phyloP scores from a whole-genome alignment of 2,329 filamentous ascomycete species.

The Aspergillus proliferans region DNA sequence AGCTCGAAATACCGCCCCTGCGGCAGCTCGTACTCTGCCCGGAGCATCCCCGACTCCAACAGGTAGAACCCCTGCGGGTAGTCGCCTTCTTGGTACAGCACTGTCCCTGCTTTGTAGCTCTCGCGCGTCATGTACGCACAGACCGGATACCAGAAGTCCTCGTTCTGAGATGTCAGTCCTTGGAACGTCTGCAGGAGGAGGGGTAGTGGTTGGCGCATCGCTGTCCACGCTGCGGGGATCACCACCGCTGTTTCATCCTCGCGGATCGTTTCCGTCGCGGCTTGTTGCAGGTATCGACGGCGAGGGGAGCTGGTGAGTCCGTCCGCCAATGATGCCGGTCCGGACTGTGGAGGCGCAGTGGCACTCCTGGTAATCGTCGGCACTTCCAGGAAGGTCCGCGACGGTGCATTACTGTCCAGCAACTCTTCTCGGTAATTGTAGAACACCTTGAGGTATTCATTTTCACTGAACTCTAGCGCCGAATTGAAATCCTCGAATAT shows the following conservation, averaged over 20 bases:
- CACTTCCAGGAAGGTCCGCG: conserved; percentile 20
- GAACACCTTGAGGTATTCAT: conserved; percentile 77
- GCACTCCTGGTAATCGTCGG: conserved; percentile 13
- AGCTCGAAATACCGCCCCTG: conserved; percentile 86
- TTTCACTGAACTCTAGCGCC: conserved; percentile 89
- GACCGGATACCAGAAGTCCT: conserved; percentile 90
- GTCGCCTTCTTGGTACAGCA: conserved; percentile 74
- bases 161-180: conserved; percentile 74
- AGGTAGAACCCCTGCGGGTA: conserved; percentile 79
- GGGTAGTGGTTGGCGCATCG: conserved; percentile 82
- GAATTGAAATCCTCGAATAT: conserved; percentile 88
- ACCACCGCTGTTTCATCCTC: conserved; percentile 53
- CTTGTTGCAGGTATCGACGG: conserved; percentile 67
- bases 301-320: conserved; percentile 68
- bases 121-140: conserved; percentile 67
- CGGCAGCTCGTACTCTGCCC: conserved; percentile 83
- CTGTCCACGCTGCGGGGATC: conserved; percentile 65
- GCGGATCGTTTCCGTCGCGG: conserved; percentile 67
- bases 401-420: conserved; percentile 11
- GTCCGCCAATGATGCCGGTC: conserved; percentile 38
- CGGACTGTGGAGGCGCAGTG: conserved; percentile 11
- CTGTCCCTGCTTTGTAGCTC: conserved; percentile 61
- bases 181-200: conserved; percentile 95
- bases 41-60: conserved; percentile 78
- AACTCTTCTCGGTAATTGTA: conserved; percentile 60